Base-by-base conservation (phyloP, 73 alveolate species). In the Paramecium tetraurelia region DNA sequence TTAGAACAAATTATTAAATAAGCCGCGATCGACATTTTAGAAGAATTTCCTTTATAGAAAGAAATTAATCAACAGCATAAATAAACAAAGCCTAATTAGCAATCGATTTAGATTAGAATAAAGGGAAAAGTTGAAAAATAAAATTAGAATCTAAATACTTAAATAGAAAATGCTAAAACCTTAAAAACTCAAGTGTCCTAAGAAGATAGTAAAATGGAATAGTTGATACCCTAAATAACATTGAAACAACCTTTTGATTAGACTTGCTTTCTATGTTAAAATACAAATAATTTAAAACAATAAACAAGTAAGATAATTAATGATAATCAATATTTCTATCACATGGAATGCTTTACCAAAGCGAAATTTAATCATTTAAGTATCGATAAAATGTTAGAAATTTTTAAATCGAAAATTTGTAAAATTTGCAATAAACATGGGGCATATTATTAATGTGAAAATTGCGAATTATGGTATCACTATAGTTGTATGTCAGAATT, bases 361-460 rank as follows among this genome's bases (percentile, higher is more conserved):
- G 84, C 84, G 11, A 63, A 63, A 63, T 27, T 31, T 33, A 63
- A 63, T 63, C 44, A 63, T 33, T 31, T 63, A 63, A 0, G 50
- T 27, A 24, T 63, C 3, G 84, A 63, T 33, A 63, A 27, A 63
- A 31, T 63, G 84, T 9, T 20, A 10, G 41, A 27, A 27, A 27
- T 63, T 27, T 63, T 14, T 18, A 10, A 33, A 31, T 16, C 41
- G 12, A 63, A 63, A 31, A 27, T 63, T 12, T 63, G 84, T 63
- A 31, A 63, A 63, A 63, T 63, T 63, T 63, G 84, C 27, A 12
- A 31, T 31, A 63, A 27, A 31, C 12, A 31, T 27, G 84, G 84
- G 84, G 84, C 84, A 11, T 63, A 22, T 33, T 63, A 63, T 33
- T 63, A 63, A 63, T 63, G 84, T 63, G 84, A 63, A 63, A 63